phyloP scores from a whole-genome alignment of 1,139 yeast species.

The Pichiaceae sp. region DNA sequence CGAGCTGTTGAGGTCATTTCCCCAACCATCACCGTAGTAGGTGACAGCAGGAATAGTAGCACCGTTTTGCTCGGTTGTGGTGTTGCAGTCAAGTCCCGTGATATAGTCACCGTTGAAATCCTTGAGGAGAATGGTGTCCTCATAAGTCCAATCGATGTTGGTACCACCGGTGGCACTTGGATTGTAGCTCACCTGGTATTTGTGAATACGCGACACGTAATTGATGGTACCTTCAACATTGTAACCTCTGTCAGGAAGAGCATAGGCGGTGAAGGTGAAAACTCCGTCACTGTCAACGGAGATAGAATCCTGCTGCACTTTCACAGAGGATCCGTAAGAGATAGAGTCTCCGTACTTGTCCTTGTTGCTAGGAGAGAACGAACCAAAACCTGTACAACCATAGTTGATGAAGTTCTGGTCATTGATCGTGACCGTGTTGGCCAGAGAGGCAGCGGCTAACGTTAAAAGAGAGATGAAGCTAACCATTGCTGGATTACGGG shows the following conservation, averaged over 20 bases:
- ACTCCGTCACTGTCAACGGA: slow-evolving; percentile 11
- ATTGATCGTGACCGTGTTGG: slow-evolving; percentile 13
- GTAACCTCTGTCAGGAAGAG: slow-evolving; percentile 24
- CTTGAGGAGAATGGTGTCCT: slow-evolving; percentile 19
- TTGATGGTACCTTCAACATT: slow-evolving; percentile 22
- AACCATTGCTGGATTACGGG: background rate
- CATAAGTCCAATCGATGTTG: slow-evolving; percentile 19
- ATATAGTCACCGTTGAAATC: slow-evolving; percentile 19
- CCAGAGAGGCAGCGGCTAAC: slow-evolving; percentile 3
- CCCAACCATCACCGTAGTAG: slow-evolving; percentile 22
- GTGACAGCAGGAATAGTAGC: slow-evolving; percentile 18
- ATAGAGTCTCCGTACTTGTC: slow-evolving; percentile 22
- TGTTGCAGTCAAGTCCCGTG: slow-evolving; percentile 22
- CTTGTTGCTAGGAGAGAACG: slow-evolving; percentile 15
- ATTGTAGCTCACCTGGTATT: slow-evolving; percentile 15
- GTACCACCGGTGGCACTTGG: slow-evolving; percentile 14
- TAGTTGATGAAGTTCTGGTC: slow-evolving; percentile 15
- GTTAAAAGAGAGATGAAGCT: background rate
- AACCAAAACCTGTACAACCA: slow-evolving; percentile 22
- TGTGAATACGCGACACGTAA: slow-evolving; percentile 17
- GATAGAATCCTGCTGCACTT: slow-evolving; percentile 15
- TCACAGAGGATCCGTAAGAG: slow-evolving; percentile 22
- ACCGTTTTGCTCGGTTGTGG: slow-evolving; percentile 17
- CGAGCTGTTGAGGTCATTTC: slow-evolving; percentile 10
- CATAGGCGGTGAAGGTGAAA: slow-evolving; percentile 18